Conservation (phyloP, 176 grass and related monocot species). For the Thinopyrum elongatum region DNA sequence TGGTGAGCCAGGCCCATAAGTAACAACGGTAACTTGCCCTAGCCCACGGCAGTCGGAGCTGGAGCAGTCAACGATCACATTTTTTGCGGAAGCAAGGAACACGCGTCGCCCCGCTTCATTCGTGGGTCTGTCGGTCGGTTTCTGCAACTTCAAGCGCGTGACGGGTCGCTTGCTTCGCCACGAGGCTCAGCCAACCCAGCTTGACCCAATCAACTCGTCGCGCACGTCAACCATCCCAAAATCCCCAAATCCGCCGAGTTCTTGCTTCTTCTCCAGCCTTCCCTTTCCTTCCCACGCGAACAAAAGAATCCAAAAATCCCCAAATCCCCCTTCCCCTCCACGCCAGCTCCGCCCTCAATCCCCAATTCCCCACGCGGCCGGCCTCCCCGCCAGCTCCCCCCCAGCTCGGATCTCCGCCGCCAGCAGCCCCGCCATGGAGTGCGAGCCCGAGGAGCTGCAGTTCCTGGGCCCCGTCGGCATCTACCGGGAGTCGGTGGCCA, state of each 20-base stretch:
- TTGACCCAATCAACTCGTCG: neutral
- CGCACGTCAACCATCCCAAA: constrained; percentile 7
- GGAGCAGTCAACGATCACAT: neutral
- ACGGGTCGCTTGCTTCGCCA: neutral
- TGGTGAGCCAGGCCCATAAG: neutral
- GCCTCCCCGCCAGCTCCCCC: neutral
- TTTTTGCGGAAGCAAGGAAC: neutral
- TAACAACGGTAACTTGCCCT: neutral
- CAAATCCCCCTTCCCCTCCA: neutral
- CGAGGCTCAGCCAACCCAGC: neutral
- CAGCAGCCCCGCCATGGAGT: constrained; percentile 29
- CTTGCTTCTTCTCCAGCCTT: neutral
- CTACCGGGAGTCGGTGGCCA: constrained; percentile 38
- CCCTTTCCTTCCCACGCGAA: neutral
- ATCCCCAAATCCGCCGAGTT: neutral
- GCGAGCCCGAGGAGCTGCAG: constrained; percentile 90
- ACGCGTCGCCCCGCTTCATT: neutral
- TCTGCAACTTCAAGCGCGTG: neutral
- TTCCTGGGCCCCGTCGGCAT: constrained; percentile 62
- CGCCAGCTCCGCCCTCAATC: neutral
- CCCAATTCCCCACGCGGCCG: neutral
- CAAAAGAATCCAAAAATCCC: neutral
- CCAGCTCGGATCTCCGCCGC: neutral
- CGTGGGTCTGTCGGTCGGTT: neutral
- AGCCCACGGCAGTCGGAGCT: neutral